Evolutionary conservation across 2,329 filamentous ascomycete genomes (phyloP).

Genomic region (Botrytis byssoidea): DNA sequence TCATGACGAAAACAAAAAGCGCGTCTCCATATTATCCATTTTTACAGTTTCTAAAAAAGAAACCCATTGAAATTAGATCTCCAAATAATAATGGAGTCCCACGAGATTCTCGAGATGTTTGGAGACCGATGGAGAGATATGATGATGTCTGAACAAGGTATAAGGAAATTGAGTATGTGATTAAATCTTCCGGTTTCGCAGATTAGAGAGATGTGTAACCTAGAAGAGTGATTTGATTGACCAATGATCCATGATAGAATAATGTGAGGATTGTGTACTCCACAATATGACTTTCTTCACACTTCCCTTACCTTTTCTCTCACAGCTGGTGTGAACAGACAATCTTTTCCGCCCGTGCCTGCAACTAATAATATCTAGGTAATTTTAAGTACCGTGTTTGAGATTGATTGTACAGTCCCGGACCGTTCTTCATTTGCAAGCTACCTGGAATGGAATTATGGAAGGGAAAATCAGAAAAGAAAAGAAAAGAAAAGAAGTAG

Average conservation of each 20-base stretch:
- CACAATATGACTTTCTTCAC: not conserved
- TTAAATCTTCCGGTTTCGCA: conserved; percentile 7
- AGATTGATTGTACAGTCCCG: conserved; percentile 12
- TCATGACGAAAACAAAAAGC: not conserved
- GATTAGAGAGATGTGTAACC: not conserved
- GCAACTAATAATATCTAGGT: conserved; percentile 2
- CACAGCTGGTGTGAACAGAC: not conserved
- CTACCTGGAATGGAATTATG: not conserved
- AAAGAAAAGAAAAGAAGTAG: not conserved
- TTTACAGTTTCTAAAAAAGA: conserved; percentile 1
- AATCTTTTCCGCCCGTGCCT: not conserved
- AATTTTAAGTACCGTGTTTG: conserved; percentile 15
- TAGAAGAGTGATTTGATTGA: not conserved
- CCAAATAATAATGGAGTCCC: conserved; percentile 10
- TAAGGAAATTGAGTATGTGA: conserved; percentile 1
- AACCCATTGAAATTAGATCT: conserved; percentile 7
- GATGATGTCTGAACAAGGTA: conserved; percentile 6
- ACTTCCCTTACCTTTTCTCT: not conserved
- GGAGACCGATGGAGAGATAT: not conserved
- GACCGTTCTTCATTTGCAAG: conserved; percentile 7
- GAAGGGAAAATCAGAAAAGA: not conserved
- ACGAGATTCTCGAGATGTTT: conserved; percentile 11
- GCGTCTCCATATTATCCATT: not conserved
- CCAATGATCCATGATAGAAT: not conserved
- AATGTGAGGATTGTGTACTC: not conserved